Conservation (phyloP, 2,329 filamentous ascomycete genomes). For the Atkinsonella hypoxylon region DNA sequence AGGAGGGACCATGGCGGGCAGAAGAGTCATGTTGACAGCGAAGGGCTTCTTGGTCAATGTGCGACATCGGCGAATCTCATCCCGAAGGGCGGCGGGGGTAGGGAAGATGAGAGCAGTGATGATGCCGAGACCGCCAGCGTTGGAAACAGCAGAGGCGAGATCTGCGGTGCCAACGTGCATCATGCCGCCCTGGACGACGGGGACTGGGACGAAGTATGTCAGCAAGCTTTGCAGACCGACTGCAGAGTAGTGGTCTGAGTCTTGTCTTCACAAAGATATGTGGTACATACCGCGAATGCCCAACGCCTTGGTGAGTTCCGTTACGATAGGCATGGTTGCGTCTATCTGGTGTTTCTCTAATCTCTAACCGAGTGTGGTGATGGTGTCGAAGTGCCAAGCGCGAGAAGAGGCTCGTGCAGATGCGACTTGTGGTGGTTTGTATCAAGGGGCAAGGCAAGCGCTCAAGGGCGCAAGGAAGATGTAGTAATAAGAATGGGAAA, state of each 20-base stretch:
- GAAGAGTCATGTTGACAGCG: slow-evolving; percentile 88
- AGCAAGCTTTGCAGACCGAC: not conserved
- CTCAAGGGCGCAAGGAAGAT: not conserved
- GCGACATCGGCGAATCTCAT: slow-evolving; percentile 81
- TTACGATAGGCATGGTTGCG: slow-evolving; percentile 41
- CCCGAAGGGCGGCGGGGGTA: slow-evolving; percentile 78
- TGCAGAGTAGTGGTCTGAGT: not conserved
- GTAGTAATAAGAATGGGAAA: not conserved
- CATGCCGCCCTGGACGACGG: slow-evolving; percentile 79
- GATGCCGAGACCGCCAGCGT: slow-evolving; percentile 73
- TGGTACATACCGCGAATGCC: slow-evolving; percentile 37
- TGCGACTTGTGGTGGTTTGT: not conserved
- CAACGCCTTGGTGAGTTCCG: slow-evolving; percentile 43
- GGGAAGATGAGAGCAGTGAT: slow-evolving; percentile 88
- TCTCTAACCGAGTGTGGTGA: not conserved
- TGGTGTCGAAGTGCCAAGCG: not conserved
- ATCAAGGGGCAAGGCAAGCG: not conserved
- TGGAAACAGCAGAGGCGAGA: slow-evolving; percentile 63
- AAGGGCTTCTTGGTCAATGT: slow-evolving; percentile 71
- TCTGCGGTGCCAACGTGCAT: slow-evolving; percentile 77
- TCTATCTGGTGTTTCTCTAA: not conserved
- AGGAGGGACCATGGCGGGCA: slow-evolving; percentile 79
- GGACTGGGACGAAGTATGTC: slow-evolving; percentile 37
- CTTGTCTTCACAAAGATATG: not conserved
- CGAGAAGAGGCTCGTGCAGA: not conserved